These are phyloP conservation scores for Globisporangium viniferum DNA, from an alignment of 352 stramenopile species.

Conservation along the genomic window DNA sequence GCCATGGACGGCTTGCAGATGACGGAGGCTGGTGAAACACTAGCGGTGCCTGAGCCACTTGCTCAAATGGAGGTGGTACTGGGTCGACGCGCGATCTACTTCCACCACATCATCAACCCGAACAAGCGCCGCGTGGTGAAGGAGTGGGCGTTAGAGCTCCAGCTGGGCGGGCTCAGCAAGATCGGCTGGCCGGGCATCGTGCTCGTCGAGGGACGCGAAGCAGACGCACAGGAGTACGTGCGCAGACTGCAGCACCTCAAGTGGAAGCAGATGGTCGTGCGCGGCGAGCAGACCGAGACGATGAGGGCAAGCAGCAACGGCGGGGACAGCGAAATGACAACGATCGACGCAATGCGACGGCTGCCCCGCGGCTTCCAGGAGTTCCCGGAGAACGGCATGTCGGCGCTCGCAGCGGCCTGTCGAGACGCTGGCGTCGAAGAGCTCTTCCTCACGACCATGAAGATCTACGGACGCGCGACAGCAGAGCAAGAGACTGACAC, in stretches of 20 bases:
- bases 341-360: constrained; percentile 29
- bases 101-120: constrained; percentile 79
- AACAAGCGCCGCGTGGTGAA: constrained; percentile 70
- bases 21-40: neutral
- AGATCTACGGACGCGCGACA: constrained; percentile 48
- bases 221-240: constrained; percentile 63
- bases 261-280: constrained; percentile 83
- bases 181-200: constrained; percentile 83
- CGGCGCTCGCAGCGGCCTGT: constrained; percentile 49
- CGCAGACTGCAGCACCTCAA: constrained; percentile 63
- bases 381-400: constrained; percentile 68
- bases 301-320: neutral
- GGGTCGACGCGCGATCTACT: constrained; percentile 74
- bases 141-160: constrained; percentile 67
- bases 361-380: constrained; percentile 50
- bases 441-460: constrained; percentile 80
- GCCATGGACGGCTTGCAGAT: neutral
- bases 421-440: constrained; percentile 44
- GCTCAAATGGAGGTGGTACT: constrained; percentile 14
- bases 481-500: neutral
- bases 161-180: constrained; percentile 71
- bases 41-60: neutral
- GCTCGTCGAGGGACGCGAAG: constrained; percentile 61
- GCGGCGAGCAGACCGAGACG: constrained; percentile 59
- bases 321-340: neutral